Conservation (phyloP, 495 filamentous ascomycete species). For the Amniculicola lignicola region DNA sequence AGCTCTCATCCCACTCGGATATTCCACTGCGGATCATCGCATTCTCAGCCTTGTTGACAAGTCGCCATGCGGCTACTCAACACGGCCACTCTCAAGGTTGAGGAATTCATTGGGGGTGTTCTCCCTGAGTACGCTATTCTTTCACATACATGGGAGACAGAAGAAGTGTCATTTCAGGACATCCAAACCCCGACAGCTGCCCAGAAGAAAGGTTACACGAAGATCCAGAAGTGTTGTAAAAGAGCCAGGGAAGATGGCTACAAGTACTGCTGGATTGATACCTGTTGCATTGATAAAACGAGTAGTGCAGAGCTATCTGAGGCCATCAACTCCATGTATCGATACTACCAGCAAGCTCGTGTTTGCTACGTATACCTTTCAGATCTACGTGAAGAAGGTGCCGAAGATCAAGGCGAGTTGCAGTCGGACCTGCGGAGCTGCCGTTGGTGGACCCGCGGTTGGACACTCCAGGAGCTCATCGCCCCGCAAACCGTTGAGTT, state of each 20-base stretch:
- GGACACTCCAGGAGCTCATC: slow-evolving; percentile 25
- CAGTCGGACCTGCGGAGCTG: neutral
- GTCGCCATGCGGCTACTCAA: slow-evolving; percentile 7
- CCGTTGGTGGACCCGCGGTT: slow-evolving; percentile 11
- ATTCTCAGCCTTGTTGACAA: neutral
- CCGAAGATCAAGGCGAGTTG: neutral
- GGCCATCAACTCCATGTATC: neutral
- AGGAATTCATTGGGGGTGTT: neutral
- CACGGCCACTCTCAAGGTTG: neutral
- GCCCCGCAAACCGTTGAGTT: slow-evolving; percentile 25
- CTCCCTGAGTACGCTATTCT: neutral
- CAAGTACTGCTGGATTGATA: slow-evolving; percentile 21
- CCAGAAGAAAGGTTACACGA: neutral
- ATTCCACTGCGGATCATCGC: neutral
- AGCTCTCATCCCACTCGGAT: neutral
- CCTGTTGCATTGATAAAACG: slow-evolving; percentile 19
- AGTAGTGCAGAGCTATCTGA: slow-evolving; percentile 21
- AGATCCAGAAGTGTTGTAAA: neutral
- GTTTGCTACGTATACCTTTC: neutral
- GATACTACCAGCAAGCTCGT: neutral
- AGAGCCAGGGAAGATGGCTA: neutral
- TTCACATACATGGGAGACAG: slow-evolving; percentile 1
- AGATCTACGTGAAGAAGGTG: neutral
- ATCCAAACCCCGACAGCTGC: neutral
- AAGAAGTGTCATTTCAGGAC: neutral